Percentiles rank a stretch among this genome's conserved stretches.
Evolutionary conservation across 2,329 filamentous ascomycete species (phyloP).

Genomic region (Tolypocladium endophyticum): DNA sequence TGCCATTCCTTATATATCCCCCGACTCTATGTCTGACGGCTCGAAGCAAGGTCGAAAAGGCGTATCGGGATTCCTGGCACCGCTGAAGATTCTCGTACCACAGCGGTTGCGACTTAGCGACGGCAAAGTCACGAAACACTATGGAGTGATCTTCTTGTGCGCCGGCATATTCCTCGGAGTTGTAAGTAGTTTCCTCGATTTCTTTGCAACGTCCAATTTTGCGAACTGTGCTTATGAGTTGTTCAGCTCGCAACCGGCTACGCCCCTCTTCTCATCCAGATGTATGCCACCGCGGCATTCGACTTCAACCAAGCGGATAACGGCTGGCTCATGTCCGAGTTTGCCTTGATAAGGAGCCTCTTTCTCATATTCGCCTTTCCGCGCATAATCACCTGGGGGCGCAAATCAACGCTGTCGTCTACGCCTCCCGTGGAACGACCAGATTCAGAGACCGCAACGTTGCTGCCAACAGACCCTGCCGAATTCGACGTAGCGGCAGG

Average conservation of each 20-base stretch:
- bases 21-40: slow-evolving; percentile 24
- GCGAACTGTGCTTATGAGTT: neutral
- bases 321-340: slow-evolving; percentile 45
- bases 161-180: slow-evolving; percentile 57
- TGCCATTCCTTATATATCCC: slow-evolving; percentile 39
- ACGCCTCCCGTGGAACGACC: slow-evolving; percentile 1
- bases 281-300: slow-evolving; percentile 47
- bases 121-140: slow-evolving; percentile 43
- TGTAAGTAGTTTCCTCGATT: slow-evolving; percentile 21
- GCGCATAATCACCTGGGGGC: slow-evolving; percentile 38
- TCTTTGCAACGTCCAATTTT: too few species aligned
- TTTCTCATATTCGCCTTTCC: slow-evolving; percentile 46
- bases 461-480: slow-evolving; percentile 25
- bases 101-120: slow-evolving; percentile 39
- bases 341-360: slow-evolving; percentile 41
- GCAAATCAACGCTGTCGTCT: slow-evolving; percentile 4
- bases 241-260: slow-evolving; percentile 53
- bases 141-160: slow-evolving; percentile 53
- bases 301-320: slow-evolving; percentile 45
- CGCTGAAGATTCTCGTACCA: slow-evolving; percentile 50
- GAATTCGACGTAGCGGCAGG: slow-evolving; percentile 30
- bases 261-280: slow-evolving; percentile 49
- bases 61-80: slow-evolving; percentile 50
- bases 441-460: slow-evolving; percentile 1
- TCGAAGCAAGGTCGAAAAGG: slow-evolving; percentile 15